A percentile compares a stretch with the other conserved stretches of the same genome.
Conservation (phyloP, 768 basidiomycete species). For the Kwoniella newhampshirensis region DNA sequence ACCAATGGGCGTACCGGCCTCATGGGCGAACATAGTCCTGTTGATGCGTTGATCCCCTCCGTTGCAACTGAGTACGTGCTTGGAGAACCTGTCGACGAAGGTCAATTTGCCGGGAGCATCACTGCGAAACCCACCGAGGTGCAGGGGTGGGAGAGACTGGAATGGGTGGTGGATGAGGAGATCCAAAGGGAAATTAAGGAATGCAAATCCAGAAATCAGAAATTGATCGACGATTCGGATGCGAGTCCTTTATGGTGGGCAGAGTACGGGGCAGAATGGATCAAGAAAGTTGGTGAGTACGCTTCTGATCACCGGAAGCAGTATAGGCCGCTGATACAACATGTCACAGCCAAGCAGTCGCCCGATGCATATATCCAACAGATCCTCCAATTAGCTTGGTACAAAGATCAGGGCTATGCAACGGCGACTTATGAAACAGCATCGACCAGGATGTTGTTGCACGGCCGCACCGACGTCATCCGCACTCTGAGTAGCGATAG, state of each 20-base stretch:
- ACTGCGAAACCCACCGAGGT: neutral
- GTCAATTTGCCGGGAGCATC: conserved; percentile 23
- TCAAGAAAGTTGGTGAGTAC: conserved; percentile 67
- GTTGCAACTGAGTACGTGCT: conserved; percentile 81
- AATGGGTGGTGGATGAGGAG: conserved; percentile 70
- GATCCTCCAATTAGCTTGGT: conserved; percentile 88
- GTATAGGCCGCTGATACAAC: conserved; percentile 7
- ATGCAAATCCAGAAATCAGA: conserved; percentile 63
- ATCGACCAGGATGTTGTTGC: conserved; percentile 78
- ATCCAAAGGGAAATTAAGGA: conserved; percentile 62
- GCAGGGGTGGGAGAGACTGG: conserved; percentile 63
- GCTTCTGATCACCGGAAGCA: neutral
- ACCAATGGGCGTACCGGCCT: conserved; percentile 79
- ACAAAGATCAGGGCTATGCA: conserved; percentile 69
- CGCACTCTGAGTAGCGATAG: conserved; percentile 72
- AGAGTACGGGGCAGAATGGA: conserved; percentile 83
- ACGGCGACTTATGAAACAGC: conserved; percentile 93
- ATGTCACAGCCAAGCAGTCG: conserved; percentile 57
- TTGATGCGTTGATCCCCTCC: conserved; percentile 85
- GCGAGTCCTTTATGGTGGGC: conserved; percentile 77
- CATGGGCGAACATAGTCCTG: conserved; percentile 85
- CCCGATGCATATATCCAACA: conserved; percentile 90
- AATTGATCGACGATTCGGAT: conserved; percentile 74
- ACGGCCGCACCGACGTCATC: conserved; percentile 87
- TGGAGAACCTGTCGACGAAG: conserved; percentile 64